Evolutionary conservation across 306 rosid species (phyloP).

Genomic region (Prinsepia uniflora): DNA sequence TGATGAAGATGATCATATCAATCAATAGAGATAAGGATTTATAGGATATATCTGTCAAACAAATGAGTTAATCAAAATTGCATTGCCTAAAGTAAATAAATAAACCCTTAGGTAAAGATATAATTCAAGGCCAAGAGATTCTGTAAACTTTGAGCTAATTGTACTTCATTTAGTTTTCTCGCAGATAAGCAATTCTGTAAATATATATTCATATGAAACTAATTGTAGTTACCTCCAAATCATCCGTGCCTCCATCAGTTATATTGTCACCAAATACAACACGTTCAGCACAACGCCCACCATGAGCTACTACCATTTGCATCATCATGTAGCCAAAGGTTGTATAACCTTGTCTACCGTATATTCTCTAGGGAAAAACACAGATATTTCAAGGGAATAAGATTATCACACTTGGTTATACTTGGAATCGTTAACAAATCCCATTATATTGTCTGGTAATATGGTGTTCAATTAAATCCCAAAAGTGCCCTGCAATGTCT

Average conservation of each 20-base stretch:
- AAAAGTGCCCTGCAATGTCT: too few species aligned
- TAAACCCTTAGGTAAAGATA: neutral
- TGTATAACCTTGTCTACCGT: constrained; percentile 90
- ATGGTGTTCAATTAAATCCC: too few species aligned
- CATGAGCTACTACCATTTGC: constrained; percentile 99
- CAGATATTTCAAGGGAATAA: constrained; percentile 52
- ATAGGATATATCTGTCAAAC: neutral
- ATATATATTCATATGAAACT: neutral
- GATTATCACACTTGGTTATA: too few species aligned
- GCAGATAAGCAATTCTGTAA: constrained; percentile 6
- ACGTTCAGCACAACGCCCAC: constrained; percentile 89
- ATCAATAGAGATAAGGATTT: neutral
- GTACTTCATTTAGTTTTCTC: neutral
- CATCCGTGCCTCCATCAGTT: constrained; percentile 93
- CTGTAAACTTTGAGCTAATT: neutral
- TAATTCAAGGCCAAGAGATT: neutral
- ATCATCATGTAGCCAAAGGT: constrained; percentile 93
- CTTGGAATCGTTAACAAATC: too few species aligned
- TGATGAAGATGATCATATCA: constrained; percentile 5
- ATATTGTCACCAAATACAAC: constrained; percentile 73
- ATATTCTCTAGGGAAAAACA: constrained; percentile 90
- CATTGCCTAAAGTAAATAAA: neutral
- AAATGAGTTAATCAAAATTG: neutral
- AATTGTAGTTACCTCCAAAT: constrained; percentile 60
- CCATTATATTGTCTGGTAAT: too few species aligned